These are phyloP conservation scores for Penicillium sp. DNA, from an alignment of 2,329 filamentous ascomycete genomes.

Conservation along the genomic window DNA sequence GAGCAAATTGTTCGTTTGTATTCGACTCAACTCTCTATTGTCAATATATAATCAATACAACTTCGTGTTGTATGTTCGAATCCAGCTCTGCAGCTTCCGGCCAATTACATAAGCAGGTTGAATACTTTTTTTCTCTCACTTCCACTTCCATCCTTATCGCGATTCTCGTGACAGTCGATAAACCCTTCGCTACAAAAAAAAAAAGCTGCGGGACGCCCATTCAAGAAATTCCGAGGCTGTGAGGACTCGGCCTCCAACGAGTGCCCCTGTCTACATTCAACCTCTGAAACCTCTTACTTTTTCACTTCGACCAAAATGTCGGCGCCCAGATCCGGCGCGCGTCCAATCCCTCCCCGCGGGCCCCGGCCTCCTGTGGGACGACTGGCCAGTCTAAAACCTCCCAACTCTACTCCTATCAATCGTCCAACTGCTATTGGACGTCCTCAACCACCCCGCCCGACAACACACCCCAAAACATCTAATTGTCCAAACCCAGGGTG, in stretches of 20 bases:
- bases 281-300: not conserved
- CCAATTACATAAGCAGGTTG: constrained; percentile 2
- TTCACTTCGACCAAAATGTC: constrained; percentile 29
- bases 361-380: constrained; percentile 37
- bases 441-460: constrained; percentile 33
- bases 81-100: not conserved
- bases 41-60: not conserved
- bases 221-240: not conserved
- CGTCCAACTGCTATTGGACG: constrained; percentile 37
- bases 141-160: constrained; percentile 11
- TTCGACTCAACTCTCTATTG: not conserved
- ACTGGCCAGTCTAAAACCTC: constrained; percentile 43
- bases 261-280: not conserved
- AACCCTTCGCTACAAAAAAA: constrained; percentile 2
- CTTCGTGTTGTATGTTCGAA: not conserved
- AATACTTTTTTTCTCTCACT: constrained; percentile 9
- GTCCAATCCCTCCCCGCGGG: constrained; percentile 29
- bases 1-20: not conserved
- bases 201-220: not conserved
- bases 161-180: constrained; percentile 10
- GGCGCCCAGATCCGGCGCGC: constrained; percentile 34
- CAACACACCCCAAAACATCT: constrained; percentile 40
- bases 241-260: constrained; percentile 6
- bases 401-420: constrained; percentile 39
- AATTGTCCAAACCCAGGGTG: constrained; percentile 49